phyloP scores from a whole-genome alignment of 352 stramenopile species.

The Globisporangium polare region DNA sequence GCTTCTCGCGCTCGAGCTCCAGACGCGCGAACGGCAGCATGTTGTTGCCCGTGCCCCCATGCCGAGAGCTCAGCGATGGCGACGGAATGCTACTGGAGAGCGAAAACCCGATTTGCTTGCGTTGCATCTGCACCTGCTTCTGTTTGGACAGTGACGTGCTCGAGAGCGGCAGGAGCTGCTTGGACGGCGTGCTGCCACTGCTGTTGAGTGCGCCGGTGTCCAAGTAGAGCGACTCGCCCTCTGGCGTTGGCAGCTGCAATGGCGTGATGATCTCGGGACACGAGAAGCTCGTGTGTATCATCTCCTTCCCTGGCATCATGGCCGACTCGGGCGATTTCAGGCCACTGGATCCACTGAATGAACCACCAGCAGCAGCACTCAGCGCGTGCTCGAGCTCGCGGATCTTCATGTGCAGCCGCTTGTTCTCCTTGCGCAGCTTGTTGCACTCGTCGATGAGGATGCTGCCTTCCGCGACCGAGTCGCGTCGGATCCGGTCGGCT shows the following conservation, averaged over 20 bases:
- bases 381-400: slow-evolving; percentile 55
- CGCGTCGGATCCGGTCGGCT: slow-evolving; percentile 56
- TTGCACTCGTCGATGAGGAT: slow-evolving; percentile 82
- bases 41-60: slow-evolving; percentile 10
- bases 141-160: slow-evolving; percentile 25
- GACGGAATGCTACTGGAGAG: background rate
- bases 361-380: slow-evolving; percentile 10
- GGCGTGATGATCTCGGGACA: slow-evolving; percentile 28
- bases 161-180: slow-evolving; percentile 24
- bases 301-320: slow-evolving; percentile 9
- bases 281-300: slow-evolving; percentile 26
- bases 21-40: slow-evolving; percentile 49
- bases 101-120: slow-evolving; percentile 9
- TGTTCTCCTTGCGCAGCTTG: slow-evolving; percentile 72
- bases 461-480: slow-evolving; percentile 74
- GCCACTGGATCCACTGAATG: background rate
- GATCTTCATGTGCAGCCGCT: slow-evolving; percentile 53
- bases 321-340: slow-evolving; percentile 8
- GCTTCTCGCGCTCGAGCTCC: slow-evolving; percentile 34
- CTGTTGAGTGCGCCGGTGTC: slow-evolving; percentile 15
- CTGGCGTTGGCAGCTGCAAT: slow-evolving; percentile 16
- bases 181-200: slow-evolving; percentile 11
- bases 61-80: slow-evolving; percentile 9
- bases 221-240: slow-evolving; percentile 18
- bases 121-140: slow-evolving; percentile 26